Base-by-base conservation (phyloP, 177 flowering plant genomes). In the Telopea speciosissima region DNA sequence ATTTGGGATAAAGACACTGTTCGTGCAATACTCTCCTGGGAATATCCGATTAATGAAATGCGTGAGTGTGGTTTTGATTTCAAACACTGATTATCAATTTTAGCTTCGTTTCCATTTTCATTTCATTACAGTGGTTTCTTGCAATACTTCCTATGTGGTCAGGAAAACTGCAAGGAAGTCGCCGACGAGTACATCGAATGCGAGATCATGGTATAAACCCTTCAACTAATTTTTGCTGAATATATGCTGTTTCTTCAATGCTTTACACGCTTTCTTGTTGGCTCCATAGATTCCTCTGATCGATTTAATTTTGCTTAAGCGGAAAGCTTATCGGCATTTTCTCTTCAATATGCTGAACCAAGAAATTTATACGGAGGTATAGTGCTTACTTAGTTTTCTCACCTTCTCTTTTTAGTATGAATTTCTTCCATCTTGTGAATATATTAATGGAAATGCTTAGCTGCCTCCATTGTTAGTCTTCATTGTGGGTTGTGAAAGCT, bases 111-210 rank as follows among this genome's bases (percentile, higher is more conserved):
- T 68, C 14, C 4, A 8, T 44, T 58, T 24, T 26, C 33, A 8
- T 36, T 23, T 24, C n/a, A n/a, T 67, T 17, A 63, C 42, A 33
- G 40, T 36, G 40, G 73, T 63, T 23, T 28, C 17, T 36, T 36
- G 40, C 9, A 36, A 36, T 36, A 3, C 40, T 63, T 54, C 65
- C 19, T 13, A 12, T 49, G 2, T 64, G 62, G 26, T n/a, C 71
- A 90, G 97, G 89, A 79, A 24, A 86, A 81, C 58, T 94, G 97
- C 84, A 86, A 81, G 70, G 85, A 84, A 19, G 87, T 88, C 64
- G 96, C 93, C 3, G 98, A 94, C 58, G 96, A 88, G 78, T 94
- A 92, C 83, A 87, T 92, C 24, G 98, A 94, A 75, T 92, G 93
- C 67, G 98, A 94, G 75, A 62, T 81, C 73, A 90, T 87, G 90